Evolutionary conservation across 2,329 filamentous ascomycete species (phyloP), one percentile per base, ranked within the genome.

Genomic region (Cytospora leucostoma): DNA sequence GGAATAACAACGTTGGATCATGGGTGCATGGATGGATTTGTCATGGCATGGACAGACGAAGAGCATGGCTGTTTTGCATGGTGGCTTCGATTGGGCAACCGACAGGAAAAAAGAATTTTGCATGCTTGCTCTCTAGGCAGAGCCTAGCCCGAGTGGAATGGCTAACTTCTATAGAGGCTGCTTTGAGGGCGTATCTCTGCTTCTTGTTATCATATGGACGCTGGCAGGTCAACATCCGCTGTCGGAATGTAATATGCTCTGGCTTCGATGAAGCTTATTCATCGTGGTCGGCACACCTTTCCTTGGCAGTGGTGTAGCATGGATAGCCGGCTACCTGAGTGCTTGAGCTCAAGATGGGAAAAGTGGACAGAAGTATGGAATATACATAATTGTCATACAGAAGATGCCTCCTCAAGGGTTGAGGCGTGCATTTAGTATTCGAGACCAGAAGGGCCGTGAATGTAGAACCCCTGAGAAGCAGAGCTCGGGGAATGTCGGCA

Each of bases 401-500:
- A 38, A 55, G 51, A 27, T 27, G 32, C 13, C 33, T 12, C 12
- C 52, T 54, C 3, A 12, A 44, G 15, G 40, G 40, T 7, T n/a
- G 21, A 13, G 7, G 58, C 34, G 52, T 21, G 40, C 32, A 17
- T 35, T 53, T 54, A 44, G 15, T 17, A 47, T 17, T 10, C 32
- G 37, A 44, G 58, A 51, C 34, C n/a, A 47, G 27, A 19, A 33
- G 21, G 49, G 56, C 47, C 47, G 60, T 50, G 44, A 7, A 13
- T 58, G n/a, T 38, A 33, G 33, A 55, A 15, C 12, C 33, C n/a
- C 37, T 13, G n/a, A 34, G 33, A 38, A 17, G 17, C 13, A 35
- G 7, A 35, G 51, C 11, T 47, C 61, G 61, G 61, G 44, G 55
- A 62, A 62, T 59, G 21, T 62, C 61, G 61, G 61, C 55, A 32